Percentiles rank a stretch among this genome's conserved stretches.
These are phyloP conservation scores for Trapa incisa DNA, from an alignment of 345 rosid species.

Conservation along the genomic window DNA sequence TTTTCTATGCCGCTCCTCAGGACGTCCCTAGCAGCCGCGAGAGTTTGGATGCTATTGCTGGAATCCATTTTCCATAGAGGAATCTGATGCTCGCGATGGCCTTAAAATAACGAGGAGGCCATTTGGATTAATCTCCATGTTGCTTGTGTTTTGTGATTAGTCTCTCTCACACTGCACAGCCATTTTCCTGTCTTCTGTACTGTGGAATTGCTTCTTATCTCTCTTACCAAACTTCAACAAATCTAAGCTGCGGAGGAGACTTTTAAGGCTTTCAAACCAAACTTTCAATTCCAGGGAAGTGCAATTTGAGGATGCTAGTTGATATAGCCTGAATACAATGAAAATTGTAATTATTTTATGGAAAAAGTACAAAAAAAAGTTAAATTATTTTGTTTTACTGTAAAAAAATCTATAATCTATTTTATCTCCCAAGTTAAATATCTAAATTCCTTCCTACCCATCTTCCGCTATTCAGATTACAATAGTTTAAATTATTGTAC, in stretches of 20 bases:
- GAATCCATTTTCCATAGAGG: not conserved
- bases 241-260: constrained; percentile 15
- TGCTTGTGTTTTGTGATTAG: constrained; percentile 4
- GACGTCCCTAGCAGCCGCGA: constrained; percentile 10
- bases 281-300: constrained; percentile 43
- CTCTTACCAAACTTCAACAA: constrained; percentile 33
- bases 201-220: not conserved
- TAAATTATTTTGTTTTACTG: too few species aligned
- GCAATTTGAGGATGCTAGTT: constrained; percentile 4
- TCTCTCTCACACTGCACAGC: constrained; percentile 19
- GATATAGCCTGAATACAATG: too few species aligned
- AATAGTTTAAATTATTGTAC: too few species aligned
- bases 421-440: too few species aligned
- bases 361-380: too few species aligned
- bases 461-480: too few species aligned
- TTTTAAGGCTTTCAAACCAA: constrained; percentile 42
- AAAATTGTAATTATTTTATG: too few species aligned
- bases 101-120: not conserved
- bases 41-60: constrained; percentile 16
- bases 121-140: not conserved
- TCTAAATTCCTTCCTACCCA: too few species aligned
- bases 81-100: not conserved
- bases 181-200: not conserved
- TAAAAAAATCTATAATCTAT: too few species aligned
- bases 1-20: not conserved